Evolutionary conservation across 192 early-diverging fungal species (phyloP), one percentile per base, ranked within the genome.

Genomic region (Coemansia sp.): DNA sequence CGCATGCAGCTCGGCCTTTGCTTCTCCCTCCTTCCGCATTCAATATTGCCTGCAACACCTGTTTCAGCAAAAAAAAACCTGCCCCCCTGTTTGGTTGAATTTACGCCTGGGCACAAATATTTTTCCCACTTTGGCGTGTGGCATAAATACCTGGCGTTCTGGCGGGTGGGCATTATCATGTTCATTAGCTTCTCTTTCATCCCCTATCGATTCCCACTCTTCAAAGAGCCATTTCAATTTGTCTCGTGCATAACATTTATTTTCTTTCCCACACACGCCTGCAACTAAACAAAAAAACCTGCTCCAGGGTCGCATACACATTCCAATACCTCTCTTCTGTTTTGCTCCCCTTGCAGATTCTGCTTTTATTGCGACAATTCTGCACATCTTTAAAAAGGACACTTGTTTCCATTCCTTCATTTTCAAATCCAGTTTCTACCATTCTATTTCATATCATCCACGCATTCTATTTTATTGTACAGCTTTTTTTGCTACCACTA

Each of bases 1-100:
- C 28, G 27, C 48, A 50, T 50, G 48, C 48, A 50, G 48, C 48
- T 50, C 48, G 48, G 48, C 48, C 48, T 29, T 16, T 29, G 42
- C 24, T 11, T n/a, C 24, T 27, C 22, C 23, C 48, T 10, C 48
- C 14, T 10, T 12, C 8, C 2, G 25, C 25, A 29, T 30, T 50
- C 48, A 28, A 10, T 12, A 16, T 50, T 50, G 48, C 44, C 22
- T 22, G n/a, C n/a, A n/a, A n/a, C n/a, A n/a, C n/a, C 16, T 22
- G 42, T 44, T n/a, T 44, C 42, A n/a, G n/a, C 42, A 8, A 31
- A 8, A 31, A 31, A 31, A 19, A 44, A 19, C 42, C 5, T 0
- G 35, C 35, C n/a, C 35, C 31, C 31, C 31, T 32, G 6, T 8
- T 32, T 32, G n/a, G n/a, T n/a, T n/a, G n/a, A n/a, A n/a, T n/a